phyloP scores from a whole-genome alignment of 2,329 filamentous ascomycete species.

The Trichoderma hamatum region DNA sequence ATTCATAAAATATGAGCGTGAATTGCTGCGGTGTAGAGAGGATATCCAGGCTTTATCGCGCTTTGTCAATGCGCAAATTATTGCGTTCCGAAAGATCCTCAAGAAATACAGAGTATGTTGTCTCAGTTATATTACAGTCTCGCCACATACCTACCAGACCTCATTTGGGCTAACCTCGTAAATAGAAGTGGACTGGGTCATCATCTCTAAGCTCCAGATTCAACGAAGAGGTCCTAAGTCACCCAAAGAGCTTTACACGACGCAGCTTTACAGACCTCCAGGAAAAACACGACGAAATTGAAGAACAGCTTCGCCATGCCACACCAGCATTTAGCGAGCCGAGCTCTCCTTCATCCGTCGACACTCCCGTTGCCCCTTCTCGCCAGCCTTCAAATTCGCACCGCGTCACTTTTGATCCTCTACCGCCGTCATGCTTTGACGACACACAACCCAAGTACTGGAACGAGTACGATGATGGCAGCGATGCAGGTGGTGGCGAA shows the following conservation, averaged over 20 bases:
- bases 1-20: constrained; percentile 57
- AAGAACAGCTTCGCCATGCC: constrained; percentile 50
- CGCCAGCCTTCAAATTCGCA: constrained; percentile 4
- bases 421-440: constrained; percentile 37
- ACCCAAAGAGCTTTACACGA: constrained; percentile 72
- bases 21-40: constrained; percentile 63
- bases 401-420: constrained; percentile 37
- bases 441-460: constrained; percentile 61
- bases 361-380: constrained; percentile 29
- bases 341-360: constrained; percentile 43
- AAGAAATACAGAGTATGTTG: constrained; percentile 75
- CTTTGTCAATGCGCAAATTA: constrained; percentile 73
- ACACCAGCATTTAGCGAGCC: constrained; percentile 46
- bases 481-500: constrained; percentile 63
- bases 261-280: constrained; percentile 62
- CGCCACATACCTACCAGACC: background rate
- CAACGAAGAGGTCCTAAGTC: constrained; percentile 64
- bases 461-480: constrained; percentile 86
- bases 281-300: constrained; percentile 54
- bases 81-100: constrained; percentile 79
- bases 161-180: background rate
- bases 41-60: constrained; percentile 72
- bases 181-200: constrained; percentile 81
- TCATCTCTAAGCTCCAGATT: constrained; percentile 66
- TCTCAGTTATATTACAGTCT: background rate